A percentile compares a stretch with the other conserved stretches of the same genome.
Evolutionary conservation across 2,329 filamentous ascomycete genomes (phyloP).

Genomic region (Alternaria postmessia): DNA sequence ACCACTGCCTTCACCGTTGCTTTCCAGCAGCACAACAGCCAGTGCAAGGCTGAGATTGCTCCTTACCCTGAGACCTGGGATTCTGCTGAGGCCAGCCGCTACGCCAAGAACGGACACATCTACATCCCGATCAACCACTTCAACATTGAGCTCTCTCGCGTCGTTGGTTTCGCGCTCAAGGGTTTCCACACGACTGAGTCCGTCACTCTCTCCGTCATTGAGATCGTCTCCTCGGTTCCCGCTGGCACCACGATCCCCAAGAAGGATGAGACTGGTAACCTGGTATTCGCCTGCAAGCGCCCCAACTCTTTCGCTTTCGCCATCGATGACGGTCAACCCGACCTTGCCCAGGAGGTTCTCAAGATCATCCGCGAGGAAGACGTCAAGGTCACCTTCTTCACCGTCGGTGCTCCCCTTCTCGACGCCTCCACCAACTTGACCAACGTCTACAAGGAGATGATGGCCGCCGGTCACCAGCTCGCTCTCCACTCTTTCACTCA

Average conservation of each 20-base stretch:
- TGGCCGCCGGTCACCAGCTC: constrained; percentile 70
- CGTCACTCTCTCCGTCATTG: constrained; percentile 65
- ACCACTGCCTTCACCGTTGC: constrained; percentile 70
- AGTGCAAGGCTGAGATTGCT: constrained; percentile 63
- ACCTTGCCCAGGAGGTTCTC: constrained; percentile 67
- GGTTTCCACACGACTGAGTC: constrained; percentile 66
- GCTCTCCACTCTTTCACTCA: constrained; percentile 74
- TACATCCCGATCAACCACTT: constrained; percentile 75
- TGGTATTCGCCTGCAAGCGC: constrained; percentile 70
- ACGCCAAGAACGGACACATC: constrained; percentile 64
- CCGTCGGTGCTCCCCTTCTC: constrained; percentile 69
- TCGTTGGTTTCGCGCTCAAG: constrained; percentile 68
- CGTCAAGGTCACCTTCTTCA: constrained; percentile 76
- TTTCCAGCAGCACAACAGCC: constrained; percentile 71
- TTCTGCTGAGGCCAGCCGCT: constrained; percentile 69
- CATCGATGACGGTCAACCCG: constrained; percentile 73
- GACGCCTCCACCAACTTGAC: constrained; percentile 68
- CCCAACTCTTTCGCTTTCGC: constrained; percentile 76
- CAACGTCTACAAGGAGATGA: constrained; percentile 70
- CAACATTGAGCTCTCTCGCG: constrained; percentile 64
- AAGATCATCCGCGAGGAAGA: constrained; percentile 66
- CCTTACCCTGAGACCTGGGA: constrained; percentile 75
- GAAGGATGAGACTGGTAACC: constrained; percentile 68
- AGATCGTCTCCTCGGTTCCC: constrained; percentile 67
- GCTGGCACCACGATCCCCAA: constrained; percentile 60